Evolutionary conservation across 495 filamentous ascomycete species (phyloP), one percentile per base, ranked within the genome.

Genomic region (Trypethelium eluteriae): DNA sequence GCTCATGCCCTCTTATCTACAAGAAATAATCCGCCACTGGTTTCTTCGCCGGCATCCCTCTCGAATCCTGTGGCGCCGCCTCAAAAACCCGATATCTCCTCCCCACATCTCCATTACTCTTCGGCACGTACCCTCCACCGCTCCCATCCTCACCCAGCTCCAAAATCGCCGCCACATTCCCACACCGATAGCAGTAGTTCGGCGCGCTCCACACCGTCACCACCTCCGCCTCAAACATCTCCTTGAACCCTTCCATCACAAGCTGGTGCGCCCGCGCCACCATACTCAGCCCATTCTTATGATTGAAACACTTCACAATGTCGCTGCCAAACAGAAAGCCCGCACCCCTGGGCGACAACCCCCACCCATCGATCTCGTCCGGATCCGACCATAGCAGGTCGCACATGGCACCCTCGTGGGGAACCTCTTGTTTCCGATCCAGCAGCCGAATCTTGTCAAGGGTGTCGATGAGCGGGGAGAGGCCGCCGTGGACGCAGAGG

Each of bases 21-120:
- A 98, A 80, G 74, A 98, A 98, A 82, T 98, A 98, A 79, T 98
- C 93, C 70, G 92, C 93, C 68, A 94, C 89, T 57, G 94, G 94
- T 79, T 98, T 98, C 83, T 98, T 98, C 53, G 94, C 94, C 73
- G 94, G 94, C 94, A 98, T 97, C 12, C 94, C 94, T 76, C 95
- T 85, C 49, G 89, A 89, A 77, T 98, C 94, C 81, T 98, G 94
- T 70, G 94, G 91, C 70, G 94, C 94, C 1, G 95, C 95, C 72
- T 97, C 92, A 77, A 98, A 98, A 10, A 98, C 94, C 57, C 94
- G 80, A 79, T 98, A 98, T 73, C 94, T 80, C 76, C 94, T 78
- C 56, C 82, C 81, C 64, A 86, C 82, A 61, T 96, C 92, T 3
- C 92, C 92, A 70, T 96, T 96, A 73, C 85, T 90, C 69, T 92